Evolutionary conservation across 2,329 filamentous ascomycete genomes (phyloP), one percentile per base, ranked within the genome.

Genomic region (Cercospora sesami): DNA sequence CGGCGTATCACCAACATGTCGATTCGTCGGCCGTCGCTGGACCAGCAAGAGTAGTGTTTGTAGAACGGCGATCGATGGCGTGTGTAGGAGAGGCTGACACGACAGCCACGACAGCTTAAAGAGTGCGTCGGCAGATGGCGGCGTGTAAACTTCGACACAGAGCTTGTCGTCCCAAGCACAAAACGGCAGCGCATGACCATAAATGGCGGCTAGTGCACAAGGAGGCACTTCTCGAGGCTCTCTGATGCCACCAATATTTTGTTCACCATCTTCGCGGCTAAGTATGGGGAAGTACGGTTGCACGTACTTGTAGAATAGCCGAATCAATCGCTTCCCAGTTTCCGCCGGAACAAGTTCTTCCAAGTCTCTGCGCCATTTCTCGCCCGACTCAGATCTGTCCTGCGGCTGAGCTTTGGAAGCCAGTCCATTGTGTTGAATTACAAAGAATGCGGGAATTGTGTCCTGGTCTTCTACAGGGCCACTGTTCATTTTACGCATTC

Each of bases 211-310:
- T 16, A 82, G 72, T 14, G 82, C 73, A 48, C 77, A 80, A 3
- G 81, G 74, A 1, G 80, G 77, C 12, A 81, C 69, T 23, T 73
- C 73, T 60, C 77, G 71, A 1, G 80, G 74, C 12, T 78, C 73
- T 23, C 69, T 72, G 3, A 76, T 69, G 1, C 75, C 76, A 23
- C 74, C 53, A 21, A 67, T 68, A 53, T 73, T 72, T 76, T 78
- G 42, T 76, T 68, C 69, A 73, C 71, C 71, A 6, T 79, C 77
- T 61, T 76, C 77, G 64, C 78, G 75, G n/a, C 77, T 79, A 12
- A 82, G 66, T 12, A 83, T 77, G 4, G 81, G 81, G 69, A 82
- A 82, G 71, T 81, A 82, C 14, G 81, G 81, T 59, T 82, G 79
- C 61, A 83, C 79, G 71, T 81, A 82, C 70, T 76, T 77, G 68